Percentiles rank a stretch among this genome's conserved stretches.
Conservation (phyloP, 257 asterid species). For the Salvia miltiorrhiza region DNA sequence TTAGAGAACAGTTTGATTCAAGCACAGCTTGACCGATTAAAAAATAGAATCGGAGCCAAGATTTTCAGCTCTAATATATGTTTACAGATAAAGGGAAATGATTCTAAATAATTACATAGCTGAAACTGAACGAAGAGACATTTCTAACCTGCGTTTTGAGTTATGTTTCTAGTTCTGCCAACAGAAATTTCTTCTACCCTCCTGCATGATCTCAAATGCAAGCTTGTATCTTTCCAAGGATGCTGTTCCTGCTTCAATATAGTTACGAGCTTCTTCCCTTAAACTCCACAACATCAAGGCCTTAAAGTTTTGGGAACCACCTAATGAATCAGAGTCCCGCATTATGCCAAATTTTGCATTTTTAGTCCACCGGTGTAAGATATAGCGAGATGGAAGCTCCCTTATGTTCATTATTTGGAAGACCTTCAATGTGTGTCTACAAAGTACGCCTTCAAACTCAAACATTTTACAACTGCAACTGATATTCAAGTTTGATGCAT, state of each 20-base stretch:
- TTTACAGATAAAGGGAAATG: conserved; percentile 3
- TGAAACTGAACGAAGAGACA: conserved; percentile 21
- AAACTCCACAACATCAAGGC: conserved; percentile 90
- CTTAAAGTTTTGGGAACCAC: conserved; percentile 60
- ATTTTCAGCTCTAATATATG: background rate
- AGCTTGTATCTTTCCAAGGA: conserved; percentile 80
- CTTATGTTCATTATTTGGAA: conserved; percentile 83
- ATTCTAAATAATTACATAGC: conserved; percentile 33
- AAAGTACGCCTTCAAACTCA: conserved; percentile 86
- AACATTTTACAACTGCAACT: conserved; percentile 94
- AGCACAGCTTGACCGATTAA: background rate
- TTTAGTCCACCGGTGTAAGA: conserved; percentile 89
- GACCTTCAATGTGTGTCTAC: conserved; percentile 85
- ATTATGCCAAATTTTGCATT: conserved; percentile 68
- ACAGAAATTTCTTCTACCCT: conserved; percentile 82
- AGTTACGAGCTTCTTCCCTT: conserved; percentile 82
- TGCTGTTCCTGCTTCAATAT: conserved; percentile 73
- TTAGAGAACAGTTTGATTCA: background rate
- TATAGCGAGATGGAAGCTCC: conserved; percentile 85
- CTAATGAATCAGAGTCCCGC: conserved; percentile 70
- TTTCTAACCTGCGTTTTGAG: conserved; percentile 31
- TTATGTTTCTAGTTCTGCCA: conserved; percentile 57
- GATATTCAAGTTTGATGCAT: conserved; percentile 71
- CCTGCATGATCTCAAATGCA: conserved; percentile 92
- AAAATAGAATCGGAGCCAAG: conserved; percentile 20